Evolutionary conservation across 805 yeast species (phyloP), one percentile per base, ranked within the genome.

Genomic region (Candida alai): DNA sequence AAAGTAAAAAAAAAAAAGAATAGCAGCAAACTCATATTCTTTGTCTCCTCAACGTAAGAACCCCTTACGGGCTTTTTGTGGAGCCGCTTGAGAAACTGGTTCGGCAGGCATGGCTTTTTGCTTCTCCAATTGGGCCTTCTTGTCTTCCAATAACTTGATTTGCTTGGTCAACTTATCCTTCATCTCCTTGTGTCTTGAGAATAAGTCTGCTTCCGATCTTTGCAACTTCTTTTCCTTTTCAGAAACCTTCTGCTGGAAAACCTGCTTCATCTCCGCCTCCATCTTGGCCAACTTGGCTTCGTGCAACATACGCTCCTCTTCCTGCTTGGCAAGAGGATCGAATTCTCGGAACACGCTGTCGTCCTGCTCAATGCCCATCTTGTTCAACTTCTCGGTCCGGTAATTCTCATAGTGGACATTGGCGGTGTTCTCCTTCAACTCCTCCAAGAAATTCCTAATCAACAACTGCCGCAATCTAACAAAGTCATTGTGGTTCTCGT

Each of bases 181-280:
- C 90, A 90, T 89, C 62, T 93, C 97, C 63, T 87, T 86, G 64
- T 93, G 98, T 61, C 94, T 82, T 25, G 93, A 76, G 59, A 90
- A 90, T 55, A 93, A 75, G 62, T 93, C 99, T 38, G 95, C 93
- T 68, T 93, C 98, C 30, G 96, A 86, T 65, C 86, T 85, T 68
- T 89, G 96, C 56, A 93, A 76, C 68, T 90, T 90, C 74, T 88
- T 86, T 64, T 93, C 99, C 78, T 93, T 94, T 65, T 89, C 96
- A 39, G 83, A 70, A 20, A 93, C 98, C 69, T 93, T 93, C 55
- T 85, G 93, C 66, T 89, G 95, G 78, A 93, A 93, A 36, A 93
- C 95, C 18, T 80, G 73, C 68, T 90, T 89, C 97, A 93, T 88
- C 65, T 93, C 97, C 25, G 87, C 76, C 68, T 93, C 97, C 82